A percentile compares a stretch with the other conserved stretches of the same genome.
Conservation (phyloP, 768 basidiomycete species). For the Auricularia sp. region DNA sequence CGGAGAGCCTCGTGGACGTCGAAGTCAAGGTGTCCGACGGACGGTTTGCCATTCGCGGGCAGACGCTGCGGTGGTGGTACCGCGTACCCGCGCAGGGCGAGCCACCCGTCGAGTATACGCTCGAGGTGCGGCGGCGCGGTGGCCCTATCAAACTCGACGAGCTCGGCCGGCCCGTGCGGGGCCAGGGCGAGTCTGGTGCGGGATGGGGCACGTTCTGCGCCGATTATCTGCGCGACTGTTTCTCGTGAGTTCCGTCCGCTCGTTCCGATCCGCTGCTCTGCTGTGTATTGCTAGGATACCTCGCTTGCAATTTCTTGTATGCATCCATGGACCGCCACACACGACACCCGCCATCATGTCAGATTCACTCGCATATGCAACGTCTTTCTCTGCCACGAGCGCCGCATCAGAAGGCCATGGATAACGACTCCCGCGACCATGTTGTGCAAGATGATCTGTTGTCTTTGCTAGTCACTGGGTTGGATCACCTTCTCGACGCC, state of each 20-base stretch:
- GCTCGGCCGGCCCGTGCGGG: neutral
- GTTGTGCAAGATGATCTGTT: no score
- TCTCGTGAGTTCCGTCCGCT: neutral
- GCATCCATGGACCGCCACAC: no score
- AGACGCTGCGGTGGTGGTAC: constrained; percentile 45
- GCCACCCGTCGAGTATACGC: constrained; percentile 23
- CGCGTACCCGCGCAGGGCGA: constrained; percentile 21
- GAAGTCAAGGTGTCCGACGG: constrained; percentile 39
- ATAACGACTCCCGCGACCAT: no score
- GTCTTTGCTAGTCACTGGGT: no score
- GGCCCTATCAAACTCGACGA: constrained; percentile 26
- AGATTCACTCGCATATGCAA: no score
- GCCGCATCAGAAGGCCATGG: no score
- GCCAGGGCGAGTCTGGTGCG: neutral
- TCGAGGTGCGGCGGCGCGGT: constrained; percentile 32
- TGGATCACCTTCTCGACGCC: no score
- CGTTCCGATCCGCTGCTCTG: no score
- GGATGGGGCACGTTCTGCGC: neutral
- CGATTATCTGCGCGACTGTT: neutral
- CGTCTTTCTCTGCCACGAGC: no score
- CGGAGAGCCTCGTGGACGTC: constrained; percentile 21
- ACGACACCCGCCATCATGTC: no score
- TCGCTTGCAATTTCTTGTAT: no score
- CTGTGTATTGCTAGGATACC: no score
- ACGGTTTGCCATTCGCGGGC: constrained; percentile 35